Evolutionary conservation across 805 yeast genomes (phyloP).

Genomic region (Maudiozyma serrabonitensis): DNA sequence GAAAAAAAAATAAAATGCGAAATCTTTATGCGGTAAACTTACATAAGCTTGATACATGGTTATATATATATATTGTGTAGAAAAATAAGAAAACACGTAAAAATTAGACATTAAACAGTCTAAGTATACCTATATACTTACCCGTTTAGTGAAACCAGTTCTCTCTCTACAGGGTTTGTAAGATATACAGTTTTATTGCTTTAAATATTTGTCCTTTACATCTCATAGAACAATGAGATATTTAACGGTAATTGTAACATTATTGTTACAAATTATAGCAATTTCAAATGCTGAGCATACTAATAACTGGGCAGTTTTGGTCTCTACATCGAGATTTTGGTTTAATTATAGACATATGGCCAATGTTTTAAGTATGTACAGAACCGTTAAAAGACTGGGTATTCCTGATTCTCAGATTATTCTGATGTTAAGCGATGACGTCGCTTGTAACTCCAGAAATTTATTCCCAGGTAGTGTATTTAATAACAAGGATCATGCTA

Average conservation of each 20-base stretch:
- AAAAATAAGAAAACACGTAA: too few species aligned
- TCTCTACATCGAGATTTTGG: conserved; percentile 96
- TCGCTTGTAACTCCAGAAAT: conserved; percentile 93
- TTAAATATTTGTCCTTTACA: too few species aligned
- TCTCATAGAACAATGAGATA: not conserved
- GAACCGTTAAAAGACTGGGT: conserved; percentile 92
- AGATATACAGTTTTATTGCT: too few species aligned
- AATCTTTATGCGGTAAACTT: too few species aligned
- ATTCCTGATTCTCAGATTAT: conserved; percentile 97
- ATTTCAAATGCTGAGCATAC: conserved; percentile 34
- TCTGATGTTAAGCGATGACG: conserved; percentile 91
- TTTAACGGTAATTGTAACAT: not conserved
- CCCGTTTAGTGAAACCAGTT: too few species aligned
- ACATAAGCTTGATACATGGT: too few species aligned
- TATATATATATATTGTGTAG: too few species aligned
- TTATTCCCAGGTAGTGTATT: conserved; percentile 93
- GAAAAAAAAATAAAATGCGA: too few species aligned
- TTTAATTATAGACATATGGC: conserved; percentile 98
- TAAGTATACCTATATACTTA: too few species aligned
- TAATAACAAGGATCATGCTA: conserved; percentile 84
- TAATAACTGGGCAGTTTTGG: conserved; percentile 75
- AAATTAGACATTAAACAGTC: too few species aligned
- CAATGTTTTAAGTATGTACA: conserved; percentile 83
- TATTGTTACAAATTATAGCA: conserved; percentile 1
- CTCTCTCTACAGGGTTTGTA: too few species aligned